These are phyloP conservation scores for Arthroderma uncinatum DNA, from an alignment of 2,329 filamentous ascomycete genomes.

Conservation along the genomic window DNA sequence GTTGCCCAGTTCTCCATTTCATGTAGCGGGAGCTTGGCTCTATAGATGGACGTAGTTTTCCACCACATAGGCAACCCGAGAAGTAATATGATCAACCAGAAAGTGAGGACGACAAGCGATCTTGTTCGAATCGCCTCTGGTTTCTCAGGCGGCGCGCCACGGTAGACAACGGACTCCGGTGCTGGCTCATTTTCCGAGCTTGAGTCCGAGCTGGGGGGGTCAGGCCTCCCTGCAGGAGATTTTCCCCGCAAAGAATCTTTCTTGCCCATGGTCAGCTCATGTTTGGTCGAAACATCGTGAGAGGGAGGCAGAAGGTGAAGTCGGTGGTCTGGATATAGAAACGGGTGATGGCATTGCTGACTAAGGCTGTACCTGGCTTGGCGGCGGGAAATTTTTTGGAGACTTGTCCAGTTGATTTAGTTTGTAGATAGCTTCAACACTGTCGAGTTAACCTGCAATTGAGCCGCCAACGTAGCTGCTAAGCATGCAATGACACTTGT, in stretches of 20 bases:
- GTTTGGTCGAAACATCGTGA: background rate
- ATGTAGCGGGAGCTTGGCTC: constrained; percentile 69
- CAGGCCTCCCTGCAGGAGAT: background rate
- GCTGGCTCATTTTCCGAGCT: background rate
- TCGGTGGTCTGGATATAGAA: background rate
- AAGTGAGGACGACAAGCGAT: constrained; percentile 66
- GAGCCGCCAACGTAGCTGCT: background rate
- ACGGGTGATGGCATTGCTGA: background rate
- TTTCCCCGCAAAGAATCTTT: background rate
- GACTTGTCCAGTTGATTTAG: background rate
- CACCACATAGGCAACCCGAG: constrained; percentile 92
- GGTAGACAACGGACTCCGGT: background rate
- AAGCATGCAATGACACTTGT: background rate
- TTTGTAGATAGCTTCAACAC: no score
- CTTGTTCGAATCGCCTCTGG: constrained; percentile 57
- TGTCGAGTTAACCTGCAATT: background rate
- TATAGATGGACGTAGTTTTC: constrained; percentile 84
- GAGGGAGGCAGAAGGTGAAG: background rate
- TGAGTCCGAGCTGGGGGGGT: background rate
- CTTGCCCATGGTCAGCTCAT: background rate
- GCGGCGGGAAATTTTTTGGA: background rate
- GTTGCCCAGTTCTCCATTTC: constrained; percentile 88
- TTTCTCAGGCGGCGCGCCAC: constrained; percentile 64
- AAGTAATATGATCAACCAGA: constrained; percentile 76
- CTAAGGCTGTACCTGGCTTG: background rate